Evolutionary conservation across 2,329 filamentous ascomycete species (phyloP), one percentile per base, ranked within the genome.

Genomic region (Ophiostoma quercus): DNA sequence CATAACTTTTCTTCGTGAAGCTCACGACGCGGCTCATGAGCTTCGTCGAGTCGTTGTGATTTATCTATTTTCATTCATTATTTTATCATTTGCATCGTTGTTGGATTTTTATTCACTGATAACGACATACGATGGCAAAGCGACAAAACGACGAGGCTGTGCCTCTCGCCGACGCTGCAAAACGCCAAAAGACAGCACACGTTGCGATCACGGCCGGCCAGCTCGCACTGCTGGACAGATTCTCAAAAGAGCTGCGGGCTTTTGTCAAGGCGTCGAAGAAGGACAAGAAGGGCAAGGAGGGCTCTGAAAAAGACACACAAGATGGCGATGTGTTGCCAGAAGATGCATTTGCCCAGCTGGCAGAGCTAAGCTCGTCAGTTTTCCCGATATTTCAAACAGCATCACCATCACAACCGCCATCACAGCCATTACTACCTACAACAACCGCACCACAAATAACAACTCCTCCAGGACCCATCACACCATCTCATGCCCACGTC

Each of bases 161-260:
- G 16, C 25, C 22, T 43, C 19, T 41, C 1, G 37, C 41, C 22
- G n/a, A 41, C 6, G 32, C 32, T n/a, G 25, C 43, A 14, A 73
- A 73, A 41, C 70, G 68, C 7, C 67, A 62, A 67, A 70, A 70
- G 34, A 12, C 14, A 5, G 37, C 68, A 3, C 63, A 66, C 4
- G 7, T 43, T 34, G 9, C 19, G 19, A 29, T 66, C 22, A 37
- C 29, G 9, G 25, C 65, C 25, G 70, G 69, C 32, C 43, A 63
- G 39, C 67, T 82, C 11, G 73, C 73, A 8, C 65, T 75, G 22
- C 73, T 80, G 9, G 71, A 79, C 22, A 73, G 76, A 5, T 77
- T 79, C 71, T 79, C 79, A 14, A 77, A 82, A 70, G 77, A 78
- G 51, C 74, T 84, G 19, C 76, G 81, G 12, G 75, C 76, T 63